Conservation (phyloP, 2,329 filamentous ascomycete genomes). For the Aureobasidium sp. region DNA sequence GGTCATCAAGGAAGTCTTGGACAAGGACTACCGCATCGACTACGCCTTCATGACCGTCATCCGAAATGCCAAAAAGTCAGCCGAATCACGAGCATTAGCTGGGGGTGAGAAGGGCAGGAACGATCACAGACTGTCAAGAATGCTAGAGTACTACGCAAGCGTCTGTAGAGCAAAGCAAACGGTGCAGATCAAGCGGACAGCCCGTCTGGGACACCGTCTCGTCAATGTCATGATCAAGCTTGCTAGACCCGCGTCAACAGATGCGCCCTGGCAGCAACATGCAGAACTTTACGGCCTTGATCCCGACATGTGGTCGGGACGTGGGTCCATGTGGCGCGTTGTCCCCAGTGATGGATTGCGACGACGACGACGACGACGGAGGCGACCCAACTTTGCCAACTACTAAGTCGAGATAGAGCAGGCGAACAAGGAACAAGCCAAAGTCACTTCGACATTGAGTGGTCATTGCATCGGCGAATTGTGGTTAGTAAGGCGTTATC, state of each 20-base stretch:
- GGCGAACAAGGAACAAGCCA: background rate
- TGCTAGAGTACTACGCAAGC: background rate
- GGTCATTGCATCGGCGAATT: background rate
- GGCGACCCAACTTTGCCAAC: background rate
- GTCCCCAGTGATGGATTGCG: background rate
- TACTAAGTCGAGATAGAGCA: background rate
- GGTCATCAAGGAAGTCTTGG: slow-evolving; percentile 25
- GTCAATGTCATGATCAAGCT: background rate
- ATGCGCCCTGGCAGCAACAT: background rate
- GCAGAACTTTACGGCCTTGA: background rate
- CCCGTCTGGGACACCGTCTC: slow-evolving; percentile 1
- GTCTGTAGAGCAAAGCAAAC: background rate
- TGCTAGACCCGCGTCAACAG: background rate
- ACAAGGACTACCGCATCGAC: slow-evolving; percentile 25
- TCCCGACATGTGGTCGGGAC: background rate
- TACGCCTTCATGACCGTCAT: slow-evolving; percentile 19
- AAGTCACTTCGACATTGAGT: background rate
- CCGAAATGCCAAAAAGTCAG: background rate
- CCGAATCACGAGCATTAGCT: background rate
- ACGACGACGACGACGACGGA: background rate
- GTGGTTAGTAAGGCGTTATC: background rate
- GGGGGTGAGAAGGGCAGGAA: background rate
- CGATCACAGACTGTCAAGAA: background rate
- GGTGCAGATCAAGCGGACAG: background rate
- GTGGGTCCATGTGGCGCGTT: background rate